Percentiles rank a stretch among this genome's conserved stretches.
These are phyloP conservation scores for Trapa incisa DNA, from an alignment of 345 rosid species.

Conservation along the genomic window DNA sequence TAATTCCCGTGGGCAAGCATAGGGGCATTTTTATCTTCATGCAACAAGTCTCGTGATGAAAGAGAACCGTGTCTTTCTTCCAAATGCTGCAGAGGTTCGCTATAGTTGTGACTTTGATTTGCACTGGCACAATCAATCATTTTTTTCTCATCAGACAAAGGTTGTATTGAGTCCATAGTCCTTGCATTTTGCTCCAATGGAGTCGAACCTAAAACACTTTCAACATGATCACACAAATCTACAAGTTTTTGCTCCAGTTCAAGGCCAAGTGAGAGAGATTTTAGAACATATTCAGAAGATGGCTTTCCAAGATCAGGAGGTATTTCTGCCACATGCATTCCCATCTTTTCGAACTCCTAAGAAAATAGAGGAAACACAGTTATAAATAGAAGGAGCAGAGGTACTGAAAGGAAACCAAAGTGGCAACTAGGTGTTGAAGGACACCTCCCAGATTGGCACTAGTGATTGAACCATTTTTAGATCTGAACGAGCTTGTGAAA, in stretches of 20 bases:
- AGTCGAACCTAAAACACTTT: constrained; percentile 9
- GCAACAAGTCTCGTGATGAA: constrained; percentile 17
- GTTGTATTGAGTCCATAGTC: constrained; percentile 16
- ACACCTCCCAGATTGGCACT: constrained; percentile 96
- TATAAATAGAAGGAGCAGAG: constrained; percentile 11
- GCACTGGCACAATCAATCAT: constrained; percentile 20
- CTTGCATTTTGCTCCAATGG: constrained; percentile 17
- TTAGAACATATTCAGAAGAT: constrained; percentile 50
- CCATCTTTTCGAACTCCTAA: constrained; percentile 82
- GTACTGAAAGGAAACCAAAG: neutral
- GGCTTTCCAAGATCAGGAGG: constrained; percentile 69
- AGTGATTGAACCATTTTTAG: constrained; percentile 93
- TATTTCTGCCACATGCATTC: constrained; percentile 34
- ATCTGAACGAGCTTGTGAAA: constrained; percentile 64
- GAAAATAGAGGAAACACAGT: constrained; percentile 10
- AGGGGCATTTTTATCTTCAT: constrained; percentile 5
- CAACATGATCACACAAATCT: constrained; percentile 27
- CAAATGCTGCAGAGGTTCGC: constrained; percentile 16
- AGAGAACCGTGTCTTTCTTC: constrained; percentile 16
- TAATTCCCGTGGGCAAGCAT: constrained; percentile 14
- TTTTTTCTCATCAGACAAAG: constrained; percentile 16
- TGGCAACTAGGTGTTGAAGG: constrained; percentile 9
- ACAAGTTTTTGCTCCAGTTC: constrained; percentile 36
- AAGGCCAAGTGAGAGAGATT: constrained; percentile 37
- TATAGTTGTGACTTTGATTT: constrained; percentile 18